A percentile compares a stretch with the other conserved stretches of the same genome.
Evolutionary conservation across 208 protist genomes (phyloP).

Genomic region (Novymonas esmeraldas): DNA sequence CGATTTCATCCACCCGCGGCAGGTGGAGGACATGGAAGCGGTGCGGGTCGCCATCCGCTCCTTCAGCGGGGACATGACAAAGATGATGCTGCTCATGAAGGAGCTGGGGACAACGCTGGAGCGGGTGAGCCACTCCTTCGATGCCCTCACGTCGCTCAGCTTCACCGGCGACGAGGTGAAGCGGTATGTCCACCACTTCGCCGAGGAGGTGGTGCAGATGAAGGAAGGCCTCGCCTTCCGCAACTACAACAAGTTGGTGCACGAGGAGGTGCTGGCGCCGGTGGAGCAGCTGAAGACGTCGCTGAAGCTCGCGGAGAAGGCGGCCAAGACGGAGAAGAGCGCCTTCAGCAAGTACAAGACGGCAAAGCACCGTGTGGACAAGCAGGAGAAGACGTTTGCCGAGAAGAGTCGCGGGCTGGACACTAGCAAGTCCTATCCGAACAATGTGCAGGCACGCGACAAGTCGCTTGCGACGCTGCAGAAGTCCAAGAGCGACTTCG

Average conservation of each 20-base stretch:
- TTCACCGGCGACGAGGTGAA: constrained; percentile 37
- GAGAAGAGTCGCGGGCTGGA: constrained; percentile 43
- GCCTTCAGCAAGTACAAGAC: constrained; percentile 32
- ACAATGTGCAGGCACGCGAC: constrained; percentile 27
- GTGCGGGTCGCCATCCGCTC: constrained; percentile 26
- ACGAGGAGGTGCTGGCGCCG: constrained; percentile 49
- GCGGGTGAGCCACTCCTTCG: constrained; percentile 48
- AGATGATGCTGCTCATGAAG: constrained; percentile 68
- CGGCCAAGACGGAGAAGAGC: constrained; percentile 20
- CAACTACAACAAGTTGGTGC: constrained; percentile 58
- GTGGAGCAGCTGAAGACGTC: constrained; percentile 34
- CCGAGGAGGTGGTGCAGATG: constrained; percentile 39
- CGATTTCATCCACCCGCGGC: constrained; percentile 37
- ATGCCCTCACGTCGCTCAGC: constrained; percentile 49
- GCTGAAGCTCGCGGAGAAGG: constrained; percentile 33
- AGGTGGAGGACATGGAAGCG: constrained; percentile 40
- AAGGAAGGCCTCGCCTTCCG: constrained; percentile 53
- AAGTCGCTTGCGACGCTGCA: constrained; percentile 17
- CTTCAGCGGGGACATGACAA: constrained; percentile 50
- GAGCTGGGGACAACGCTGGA: constrained; percentile 53
- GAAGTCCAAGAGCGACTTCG: constrained; percentile 23
- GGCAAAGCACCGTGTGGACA: constrained; percentile 40
- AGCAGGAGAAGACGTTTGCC: constrained; percentile 49
- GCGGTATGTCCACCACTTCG: constrained; percentile 42
- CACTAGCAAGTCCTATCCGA: constrained; percentile 38